Evolutionary conservation across 208 protist genomes (phyloP), one percentile per base, ranked within the genome.

Genomic region (Vickermania ingenoplastis): DNA sequence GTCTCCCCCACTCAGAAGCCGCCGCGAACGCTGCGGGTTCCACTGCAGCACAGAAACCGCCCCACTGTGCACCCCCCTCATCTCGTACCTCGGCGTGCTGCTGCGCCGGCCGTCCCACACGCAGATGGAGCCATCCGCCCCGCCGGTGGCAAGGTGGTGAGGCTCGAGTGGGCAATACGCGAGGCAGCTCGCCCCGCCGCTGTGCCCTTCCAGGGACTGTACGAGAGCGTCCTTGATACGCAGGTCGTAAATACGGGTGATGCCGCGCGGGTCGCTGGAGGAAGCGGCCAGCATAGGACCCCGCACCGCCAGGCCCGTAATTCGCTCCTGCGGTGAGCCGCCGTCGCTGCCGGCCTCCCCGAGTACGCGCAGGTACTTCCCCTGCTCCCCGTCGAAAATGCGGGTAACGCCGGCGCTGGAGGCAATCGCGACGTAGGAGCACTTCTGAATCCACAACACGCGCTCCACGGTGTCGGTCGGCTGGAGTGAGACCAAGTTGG

Each of bases 401-500:
- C 73, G 80, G 0, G 72, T 81, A 1, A 71, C 78, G 60, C 77
- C 81, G n/a, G 70, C 76, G 55, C 76, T 61, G 1, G 82, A 68
- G 51, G 72, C 75, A 31, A 90, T 59, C 41, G 86, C 86, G 21
- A 90, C 69, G 64, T 82, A 88, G 30, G 71, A 64, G 67, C 81
- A 89, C 61, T 74, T 76, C 57, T 93, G 83, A 50, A 93, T 65
- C 83, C 86, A 93, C 31, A 80, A 71, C 28, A 93, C 71, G 36
- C 79, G 75, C 11, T 64, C 45, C 45, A 93, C 71, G 7, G 23
- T 67, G 29, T 66, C 45, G 29, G 70, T 61, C 31, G 53, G 69
- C 53, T 83, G 75, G 52, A 93, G 65, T 13, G 86, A 71, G 5
- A 86, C 77, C 30, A 91, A 55, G 52, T 79, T 78, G 13, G 58